Evolutionary conservation across 1,284 basidiomycete species (phyloP).

Genomic region (Amylostereum chailletii): DNA sequence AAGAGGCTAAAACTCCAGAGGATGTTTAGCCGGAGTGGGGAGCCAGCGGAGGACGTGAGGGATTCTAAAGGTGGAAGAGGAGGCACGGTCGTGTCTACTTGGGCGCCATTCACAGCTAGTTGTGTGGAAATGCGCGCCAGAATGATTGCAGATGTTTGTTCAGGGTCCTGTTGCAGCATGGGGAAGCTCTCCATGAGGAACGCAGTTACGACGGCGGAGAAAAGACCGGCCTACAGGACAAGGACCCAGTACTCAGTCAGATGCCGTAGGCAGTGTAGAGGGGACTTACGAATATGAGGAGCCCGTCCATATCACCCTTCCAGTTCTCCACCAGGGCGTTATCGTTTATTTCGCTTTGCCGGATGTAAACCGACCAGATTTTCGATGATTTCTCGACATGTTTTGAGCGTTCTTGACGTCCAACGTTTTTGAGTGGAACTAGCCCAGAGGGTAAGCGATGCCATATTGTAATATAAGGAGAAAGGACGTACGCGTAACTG

Average conservation of each 20-base stretch:
- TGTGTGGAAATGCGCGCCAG: too few relatives aligned
- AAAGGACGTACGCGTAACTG: too few relatives aligned
- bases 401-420: too few relatives aligned
- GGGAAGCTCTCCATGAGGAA: conserved; percentile 11
- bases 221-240: conserved; percentile 17
- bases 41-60: neutral
- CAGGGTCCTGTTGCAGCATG: conserved; percentile 7
- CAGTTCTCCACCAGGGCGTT: neutral
- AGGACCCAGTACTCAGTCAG: too few relatives aligned
- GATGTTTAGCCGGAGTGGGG: conserved; percentile 4
- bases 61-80: neutral
- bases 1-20: conserved; percentile 7
- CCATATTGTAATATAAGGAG: too few relatives aligned
- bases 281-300: neutral
- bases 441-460: too few relatives aligned
- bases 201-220: conserved; percentile 15
- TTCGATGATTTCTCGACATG: too few relatives aligned
- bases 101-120: too few relatives aligned
- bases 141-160: conserved; percentile 6
- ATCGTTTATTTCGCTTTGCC: neutral
- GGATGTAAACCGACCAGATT: neutral
- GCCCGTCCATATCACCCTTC: neutral
- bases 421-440: too few relatives aligned
- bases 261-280: too few relatives aligned
- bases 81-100: neutral